Base-by-base conservation (phyloP, 768 basidiomycete species). In the Hirschioporus abietinus region DNA sequence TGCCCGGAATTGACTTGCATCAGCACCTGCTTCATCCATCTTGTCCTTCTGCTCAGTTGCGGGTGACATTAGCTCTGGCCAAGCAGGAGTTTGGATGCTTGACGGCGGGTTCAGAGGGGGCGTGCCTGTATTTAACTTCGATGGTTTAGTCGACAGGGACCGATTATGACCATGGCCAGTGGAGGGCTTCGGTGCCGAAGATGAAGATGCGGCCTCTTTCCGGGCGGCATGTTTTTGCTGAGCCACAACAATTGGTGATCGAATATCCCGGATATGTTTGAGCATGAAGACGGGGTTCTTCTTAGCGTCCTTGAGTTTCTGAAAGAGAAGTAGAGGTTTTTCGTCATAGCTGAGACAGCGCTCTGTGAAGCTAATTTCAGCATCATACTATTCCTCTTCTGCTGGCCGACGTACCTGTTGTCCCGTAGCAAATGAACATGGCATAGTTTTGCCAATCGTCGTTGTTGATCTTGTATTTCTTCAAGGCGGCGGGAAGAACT, bases 241-340 rank as follows among this genome's bases (percentile, higher is more conserved):
- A 2, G 97, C 97, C 58, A 99, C 95, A 9, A 89, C 94, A 68
- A 99, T 99, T 0, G 97, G 97, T 7, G 95, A 97, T 60, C 94
- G 90, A 68, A 99, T 98, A 73, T 99, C 97, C 74, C 91, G 91
- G 77, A 96, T 95, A 69, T 96, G 93, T 69, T 95, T 93, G 65
- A 96, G 85, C 97, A 99, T 99, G 78, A 99, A 99, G 8, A 99
- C 96, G 1, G 97, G 96, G 69, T 97, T 95, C 79, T 98, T 98
- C 78, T 95, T 94, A 1, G 90, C 88, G 70, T 99, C 97, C 75
- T 99, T 99, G 66, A 99, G 85, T 75, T 92, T 95, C 76, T 99
- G 97, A 81, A 99, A 99, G 57, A 99, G 86, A 62, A 99, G 82
- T 35, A 99, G 81, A 0, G 97, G 97, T 73, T 99, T 99, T 79